Evolutionary conservation across 2,329 filamentous ascomycete genomes (phyloP).

Genomic region (Penicillium sp.): DNA sequence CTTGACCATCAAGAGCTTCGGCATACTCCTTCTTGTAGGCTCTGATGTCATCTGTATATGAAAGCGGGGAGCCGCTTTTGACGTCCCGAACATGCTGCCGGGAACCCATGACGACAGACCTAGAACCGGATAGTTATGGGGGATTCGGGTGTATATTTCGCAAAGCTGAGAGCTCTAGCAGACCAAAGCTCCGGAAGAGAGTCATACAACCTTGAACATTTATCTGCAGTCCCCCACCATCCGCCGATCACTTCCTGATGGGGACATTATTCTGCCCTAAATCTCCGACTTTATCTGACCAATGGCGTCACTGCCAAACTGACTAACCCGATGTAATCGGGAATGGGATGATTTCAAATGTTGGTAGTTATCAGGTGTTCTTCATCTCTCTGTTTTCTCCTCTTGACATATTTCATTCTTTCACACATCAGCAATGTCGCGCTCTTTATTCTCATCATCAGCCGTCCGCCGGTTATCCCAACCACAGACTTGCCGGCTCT

Average conservation of each 20-base stretch:
- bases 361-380: constrained; percentile 20
- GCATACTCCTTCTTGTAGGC: constrained; percentile 40
- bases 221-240: constrained; percentile 13
- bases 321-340: constrained; percentile 28
- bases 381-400: background rate
- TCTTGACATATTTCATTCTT: background rate
- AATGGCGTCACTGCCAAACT: constrained; percentile 28
- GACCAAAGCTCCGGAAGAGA: background rate
- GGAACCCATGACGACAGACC: constrained; percentile 25
- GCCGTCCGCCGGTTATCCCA: constrained; percentile 25
- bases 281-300: constrained; percentile 23
- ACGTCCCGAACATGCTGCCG: constrained; percentile 26
- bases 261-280: constrained; percentile 24
- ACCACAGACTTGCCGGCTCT: constrained; percentile 13
- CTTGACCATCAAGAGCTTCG: constrained; percentile 56
- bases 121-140: background rate
- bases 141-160: background rate
- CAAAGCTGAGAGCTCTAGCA: background rate
- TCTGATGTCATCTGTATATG: constrained; percentile 31
- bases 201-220: background rate
- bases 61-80: constrained; percentile 27
- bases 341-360: constrained; percentile 12
- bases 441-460: constrained; percentile 22
- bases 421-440: constrained; percentile 27
- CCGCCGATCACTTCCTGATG: constrained; percentile 7